phyloP scores from a whole-genome alignment of 176 grass and related monocot genomes.

The Rhynchospora pubera region DNA sequence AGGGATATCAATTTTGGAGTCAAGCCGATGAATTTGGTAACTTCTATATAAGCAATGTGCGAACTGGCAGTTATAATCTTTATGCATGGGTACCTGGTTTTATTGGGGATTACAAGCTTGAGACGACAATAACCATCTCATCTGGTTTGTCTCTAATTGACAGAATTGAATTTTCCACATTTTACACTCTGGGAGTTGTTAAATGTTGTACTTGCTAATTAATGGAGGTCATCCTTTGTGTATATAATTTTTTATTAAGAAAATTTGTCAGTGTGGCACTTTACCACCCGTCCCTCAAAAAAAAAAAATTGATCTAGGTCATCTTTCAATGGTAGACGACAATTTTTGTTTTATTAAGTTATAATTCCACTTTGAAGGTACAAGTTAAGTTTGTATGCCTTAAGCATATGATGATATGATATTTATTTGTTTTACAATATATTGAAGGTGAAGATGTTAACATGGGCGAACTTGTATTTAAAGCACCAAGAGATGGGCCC shows the following conservation, averaged over 20 bases:
- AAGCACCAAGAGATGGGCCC: constrained; percentile 72
- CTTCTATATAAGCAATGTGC: constrained; percentile 65
- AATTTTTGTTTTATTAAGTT: not conserved
- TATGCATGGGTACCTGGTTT: constrained; percentile 76
- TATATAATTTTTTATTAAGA: too few relatives aligned
- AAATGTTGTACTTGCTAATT: not conserved
- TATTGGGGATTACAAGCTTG: constrained; percentile 77
- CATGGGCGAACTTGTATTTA: constrained; percentile 56
- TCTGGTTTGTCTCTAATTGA: constrained; percentile 38
- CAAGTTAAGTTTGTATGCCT: not conserved
- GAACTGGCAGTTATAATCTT: constrained; percentile 57
- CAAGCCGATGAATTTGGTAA: constrained; percentile 57
- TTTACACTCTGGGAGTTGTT: not conserved
- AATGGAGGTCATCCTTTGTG: not conserved
- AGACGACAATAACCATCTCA: constrained; percentile 39
- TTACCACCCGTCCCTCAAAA: too few relatives aligned
- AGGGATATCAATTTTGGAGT: constrained; percentile 95
- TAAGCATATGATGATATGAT: not conserved
- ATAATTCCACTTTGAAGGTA: not conserved
- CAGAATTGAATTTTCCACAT: not conserved
- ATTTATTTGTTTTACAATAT: not conserved
- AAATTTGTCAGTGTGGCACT: too few relatives aligned
- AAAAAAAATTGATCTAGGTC: not conserved
- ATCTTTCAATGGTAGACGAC: not conserved
- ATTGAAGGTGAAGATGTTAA: constrained; percentile 50